Conservation (phyloP, 805 yeast species). For the Kluyveromyces nonfermentans region DNA sequence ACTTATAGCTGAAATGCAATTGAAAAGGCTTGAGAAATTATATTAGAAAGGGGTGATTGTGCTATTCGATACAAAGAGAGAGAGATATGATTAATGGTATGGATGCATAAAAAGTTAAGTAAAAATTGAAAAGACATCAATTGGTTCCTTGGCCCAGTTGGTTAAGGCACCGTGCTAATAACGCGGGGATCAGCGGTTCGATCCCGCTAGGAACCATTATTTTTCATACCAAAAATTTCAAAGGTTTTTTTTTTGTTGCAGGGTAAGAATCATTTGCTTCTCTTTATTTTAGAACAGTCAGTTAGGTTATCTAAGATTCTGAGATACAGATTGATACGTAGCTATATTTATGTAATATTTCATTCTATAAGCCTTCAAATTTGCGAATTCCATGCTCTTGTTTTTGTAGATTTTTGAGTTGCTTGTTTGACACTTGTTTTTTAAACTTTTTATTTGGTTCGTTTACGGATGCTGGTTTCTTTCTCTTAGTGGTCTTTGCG, state of each 20-base stretch:
- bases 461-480: slow-evolving; percentile 5
- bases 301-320: too few species aligned
- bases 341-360: neutral
- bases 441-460: slow-evolving; percentile 27
- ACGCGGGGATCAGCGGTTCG: slow-evolving; percentile 32
- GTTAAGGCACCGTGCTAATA: slow-evolving; percentile 31
- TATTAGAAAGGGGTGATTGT: too few species aligned
- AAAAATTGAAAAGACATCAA: neutral
- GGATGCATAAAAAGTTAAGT: too few species aligned
- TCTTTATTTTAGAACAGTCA: too few species aligned
- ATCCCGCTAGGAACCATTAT: slow-evolving; percentile 30
- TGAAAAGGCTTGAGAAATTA: too few species aligned
- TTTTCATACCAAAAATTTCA: too few species aligned
- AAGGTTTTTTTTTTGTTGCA: too few species aligned
- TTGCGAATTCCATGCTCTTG: slow-evolving; percentile 56
- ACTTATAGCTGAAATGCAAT: too few species aligned
- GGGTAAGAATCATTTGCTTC: too few species aligned
- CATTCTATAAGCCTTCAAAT: slow-evolving; percentile 49
- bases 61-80: too few species aligned
- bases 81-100: too few species aligned
- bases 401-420: slow-evolving; percentile 37
- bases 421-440: slow-evolving; percentile 34
- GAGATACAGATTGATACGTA: too few species aligned
- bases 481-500: slow-evolving; percentile 10
- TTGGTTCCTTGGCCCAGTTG: slow-evolving; percentile 30